A percentile compares a stretch with the other conserved stretches of the same genome.
Conservation (phyloP, 176 grass and related monocot species). For the Zoysia pacifica region DNA sequence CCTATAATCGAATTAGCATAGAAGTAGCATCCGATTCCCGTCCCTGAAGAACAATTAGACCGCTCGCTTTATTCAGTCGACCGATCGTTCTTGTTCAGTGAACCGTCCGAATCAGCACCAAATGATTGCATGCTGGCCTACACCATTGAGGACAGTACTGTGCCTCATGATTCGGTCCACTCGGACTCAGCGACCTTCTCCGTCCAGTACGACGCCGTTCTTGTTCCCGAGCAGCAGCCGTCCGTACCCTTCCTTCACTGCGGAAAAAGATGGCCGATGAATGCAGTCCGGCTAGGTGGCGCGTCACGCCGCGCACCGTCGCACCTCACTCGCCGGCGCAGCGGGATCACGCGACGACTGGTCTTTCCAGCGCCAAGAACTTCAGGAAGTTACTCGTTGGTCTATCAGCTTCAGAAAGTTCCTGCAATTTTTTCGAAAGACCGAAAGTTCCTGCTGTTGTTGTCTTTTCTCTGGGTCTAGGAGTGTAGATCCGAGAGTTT, state of each 20-base stretch:
- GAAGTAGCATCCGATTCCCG: not conserved
- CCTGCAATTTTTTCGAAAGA: too few species aligned
- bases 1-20: not conserved
- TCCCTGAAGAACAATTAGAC: not conserved
- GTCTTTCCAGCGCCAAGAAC: too few species aligned
- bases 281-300: constrained; percentile 24
- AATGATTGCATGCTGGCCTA: constrained; percentile 50
- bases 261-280: constrained; percentile 5
- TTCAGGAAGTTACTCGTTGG: too few species aligned
- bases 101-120: constrained; percentile 44
- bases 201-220: constrained; percentile 31
- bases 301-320: constrained; percentile 27
- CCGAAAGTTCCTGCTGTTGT: too few species aligned
- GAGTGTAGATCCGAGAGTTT: too few species aligned
- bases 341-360: too few species aligned
- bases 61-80: not conserved
- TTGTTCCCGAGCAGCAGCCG: constrained; percentile 18
- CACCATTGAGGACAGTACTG: constrained; percentile 14
- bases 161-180: constrained; percentile 24
- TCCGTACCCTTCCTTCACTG: not conserved
- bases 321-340: not conserved
- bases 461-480: too few species aligned
- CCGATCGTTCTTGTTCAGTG: constrained; percentile 25
- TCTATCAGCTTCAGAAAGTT: too few species aligned
- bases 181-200: constrained; percentile 15